Conservation (phyloP, 2,329 filamentous ascomycete genomes). For the Daldinia sp. region DNA sequence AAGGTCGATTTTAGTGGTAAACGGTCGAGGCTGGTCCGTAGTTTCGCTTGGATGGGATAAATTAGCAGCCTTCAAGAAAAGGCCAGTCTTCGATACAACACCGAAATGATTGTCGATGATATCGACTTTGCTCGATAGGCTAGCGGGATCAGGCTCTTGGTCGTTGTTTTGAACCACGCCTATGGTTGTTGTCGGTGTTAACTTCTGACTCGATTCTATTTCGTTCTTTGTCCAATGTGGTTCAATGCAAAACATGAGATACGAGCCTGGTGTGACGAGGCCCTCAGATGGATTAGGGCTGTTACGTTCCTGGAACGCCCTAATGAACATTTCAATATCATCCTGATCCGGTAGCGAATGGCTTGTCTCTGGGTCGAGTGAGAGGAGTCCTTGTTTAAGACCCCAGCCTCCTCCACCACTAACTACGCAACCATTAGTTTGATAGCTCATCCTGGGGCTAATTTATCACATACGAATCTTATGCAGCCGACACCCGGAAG, state of each 20-base stretch:
- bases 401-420: slow-evolving; percentile 90
- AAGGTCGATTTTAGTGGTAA: slow-evolving; percentile 44
- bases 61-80: slow-evolving; percentile 54
- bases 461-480: slow-evolving; percentile 52
- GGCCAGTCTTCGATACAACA: slow-evolving; percentile 66
- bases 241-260: slow-evolving; percentile 70
- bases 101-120: slow-evolving; percentile 62
- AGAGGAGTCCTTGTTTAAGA: slow-evolving; percentile 78
- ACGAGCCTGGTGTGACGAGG: slow-evolving; percentile 69
- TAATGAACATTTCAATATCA: slow-evolving; percentile 62
- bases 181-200: slow-evolving; percentile 30
- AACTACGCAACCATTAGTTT: slow-evolving; percentile 54
- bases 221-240: slow-evolving; percentile 38
- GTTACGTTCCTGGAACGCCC: slow-evolving; percentile 53
- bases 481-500: slow-evolving; percentile 56
- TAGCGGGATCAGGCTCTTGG: slow-evolving; percentile 19
- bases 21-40: slow-evolving; percentile 17
- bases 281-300: slow-evolving; percentile 54
- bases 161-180: slow-evolving; percentile 40
- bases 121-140: slow-evolving; percentile 39
- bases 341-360: slow-evolving; percentile 61
- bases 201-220: slow-evolving; percentile 17
- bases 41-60: slow-evolving; percentile 11
- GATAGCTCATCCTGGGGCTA: slow-evolving; percentile 30
- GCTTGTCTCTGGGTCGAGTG: slow-evolving; percentile 74